These are phyloP conservation scores for Anacardium occidentale DNA, from an alignment of 345 rosid species.

Conservation along the genomic window DNA sequence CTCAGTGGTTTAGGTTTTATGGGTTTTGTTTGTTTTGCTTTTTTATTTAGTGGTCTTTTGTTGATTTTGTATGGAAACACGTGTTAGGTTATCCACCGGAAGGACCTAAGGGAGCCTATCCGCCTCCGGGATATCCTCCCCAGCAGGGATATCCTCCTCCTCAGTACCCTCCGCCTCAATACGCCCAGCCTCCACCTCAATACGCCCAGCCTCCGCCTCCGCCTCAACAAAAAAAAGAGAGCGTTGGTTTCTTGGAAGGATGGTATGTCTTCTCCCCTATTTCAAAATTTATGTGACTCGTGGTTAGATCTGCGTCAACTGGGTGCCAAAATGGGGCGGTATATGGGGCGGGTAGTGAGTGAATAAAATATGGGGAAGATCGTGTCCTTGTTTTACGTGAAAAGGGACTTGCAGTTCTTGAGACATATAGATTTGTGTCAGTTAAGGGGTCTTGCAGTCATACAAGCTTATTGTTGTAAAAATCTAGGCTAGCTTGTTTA, in stretches of 20 bases:
- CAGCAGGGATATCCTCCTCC: conserved; percentile 45
- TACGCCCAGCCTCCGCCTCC: too few species aligned
- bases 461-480: background rate
- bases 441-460: conserved; percentile 5
- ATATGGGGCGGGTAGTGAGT: too few species aligned
- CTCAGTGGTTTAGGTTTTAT: conserved; percentile 5
- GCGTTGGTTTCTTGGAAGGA: conserved; percentile 65
- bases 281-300: background rate
- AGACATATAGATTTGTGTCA: too few species aligned
- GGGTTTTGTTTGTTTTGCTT: conserved; percentile 12
- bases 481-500: background rate
- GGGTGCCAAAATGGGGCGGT: too few species aligned
- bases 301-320: background rate
- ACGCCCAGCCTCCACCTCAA: conserved; percentile 64
- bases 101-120: conserved; percentile 79
- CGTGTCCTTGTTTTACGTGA: background rate
- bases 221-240: conserved; percentile 30
- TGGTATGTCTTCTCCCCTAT: conserved; percentile 38
- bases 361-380: too few species aligned
- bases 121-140: conserved; percentile 64
- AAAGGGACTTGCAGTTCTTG: background rate
- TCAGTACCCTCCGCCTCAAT: conserved; percentile 69
- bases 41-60: background rate
- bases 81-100: conserved; percentile 81
- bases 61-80: background rate